A percentile compares a stretch with the other conserved stretches of the same genome.
Conservation (phyloP, 768 basidiomycete genomes). For the Postia placenta region DNA sequence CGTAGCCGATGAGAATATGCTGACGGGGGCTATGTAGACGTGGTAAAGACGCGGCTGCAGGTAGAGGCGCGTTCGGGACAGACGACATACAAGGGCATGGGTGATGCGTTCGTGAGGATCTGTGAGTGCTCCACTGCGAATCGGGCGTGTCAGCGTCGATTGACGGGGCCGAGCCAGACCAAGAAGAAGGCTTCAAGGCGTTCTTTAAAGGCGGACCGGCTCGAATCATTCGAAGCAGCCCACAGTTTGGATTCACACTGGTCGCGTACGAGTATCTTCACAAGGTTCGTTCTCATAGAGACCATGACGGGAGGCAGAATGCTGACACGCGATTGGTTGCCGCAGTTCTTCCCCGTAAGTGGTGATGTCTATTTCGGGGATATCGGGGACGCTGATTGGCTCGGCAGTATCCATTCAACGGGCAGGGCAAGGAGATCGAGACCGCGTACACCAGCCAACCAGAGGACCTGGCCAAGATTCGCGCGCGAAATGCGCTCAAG, state of each 20-base stretch:
- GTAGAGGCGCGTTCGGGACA: conserved; percentile 90
- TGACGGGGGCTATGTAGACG: conserved; percentile 48
- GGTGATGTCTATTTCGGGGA: conserved; percentile 2
- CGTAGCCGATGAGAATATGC: conserved; percentile 3
- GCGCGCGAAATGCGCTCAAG: conserved; percentile 93
- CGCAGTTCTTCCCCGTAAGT: conserved; percentile 20
- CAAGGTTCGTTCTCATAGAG: conserved; percentile 33
- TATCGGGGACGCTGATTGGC: conserved; percentile 18
- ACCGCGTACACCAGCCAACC: conserved; percentile 64
- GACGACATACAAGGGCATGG: conserved; percentile 83
- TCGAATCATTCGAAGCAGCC: conserved; percentile 81
- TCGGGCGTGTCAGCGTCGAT: neutral
- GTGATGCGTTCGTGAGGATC: conserved; percentile 88
- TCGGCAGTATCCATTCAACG: conserved; percentile 76
- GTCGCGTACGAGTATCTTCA: conserved; percentile 75
- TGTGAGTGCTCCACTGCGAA: conserved; percentile 42
- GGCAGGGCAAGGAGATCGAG: conserved; percentile 58
- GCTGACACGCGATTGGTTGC: conserved; percentile 11
- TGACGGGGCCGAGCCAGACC: conserved; percentile 40
- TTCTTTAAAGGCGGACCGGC: conserved; percentile 91
- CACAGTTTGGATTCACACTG: conserved; percentile 92
- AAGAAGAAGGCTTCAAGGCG: conserved; percentile 84
- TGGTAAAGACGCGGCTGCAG: conserved; percentile 95
- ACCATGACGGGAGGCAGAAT: neutral
- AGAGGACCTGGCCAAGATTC: conserved; percentile 81